Percentiles rank a stretch among this genome's conserved stretches.
These are phyloP conservation scores for Astrephomene gubernaculifera DNA, from an alignment of 139 green algal genomes.

Conservation along the genomic window DNA sequence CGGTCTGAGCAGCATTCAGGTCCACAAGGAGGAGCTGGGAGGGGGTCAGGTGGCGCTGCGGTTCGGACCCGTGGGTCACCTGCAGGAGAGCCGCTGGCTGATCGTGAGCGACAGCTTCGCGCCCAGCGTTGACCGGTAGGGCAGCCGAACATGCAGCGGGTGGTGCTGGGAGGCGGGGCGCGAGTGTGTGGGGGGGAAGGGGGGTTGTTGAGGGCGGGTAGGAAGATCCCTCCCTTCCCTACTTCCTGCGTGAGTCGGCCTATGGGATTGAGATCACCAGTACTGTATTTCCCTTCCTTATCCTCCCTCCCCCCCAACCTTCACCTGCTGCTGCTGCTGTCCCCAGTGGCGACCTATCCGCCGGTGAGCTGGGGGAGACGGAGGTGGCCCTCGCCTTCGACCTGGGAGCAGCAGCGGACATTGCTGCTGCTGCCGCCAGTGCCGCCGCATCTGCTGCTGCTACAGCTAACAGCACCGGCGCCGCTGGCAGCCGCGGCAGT, in stretches of 20 bases:
- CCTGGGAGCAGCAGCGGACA: neutral
- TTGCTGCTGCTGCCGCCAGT: neutral
- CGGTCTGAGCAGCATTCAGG: neutral
- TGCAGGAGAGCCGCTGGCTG: neutral
- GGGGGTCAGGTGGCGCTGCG: conserved; percentile 21
- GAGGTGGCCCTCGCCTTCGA: conserved; percentile 38
- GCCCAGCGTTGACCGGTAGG: conserved; percentile 9
- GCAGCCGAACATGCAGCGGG: neutral
- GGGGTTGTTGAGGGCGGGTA: too few relatives aligned
- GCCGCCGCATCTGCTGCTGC: neutral
- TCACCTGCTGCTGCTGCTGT: too few relatives aligned
- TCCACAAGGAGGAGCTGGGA: conserved; percentile 15
- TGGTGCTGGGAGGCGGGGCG: neutral
- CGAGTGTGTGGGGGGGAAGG: neutral
- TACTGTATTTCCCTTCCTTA: too few relatives aligned
- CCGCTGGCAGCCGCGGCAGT: too few relatives aligned
- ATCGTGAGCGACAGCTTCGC: conserved; percentile 33
- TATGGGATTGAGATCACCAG: too few relatives aligned
- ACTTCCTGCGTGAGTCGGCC: too few relatives aligned
- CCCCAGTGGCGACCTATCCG: conserved; percentile 9
- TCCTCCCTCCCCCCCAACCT: neutral
- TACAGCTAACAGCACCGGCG: neutral
- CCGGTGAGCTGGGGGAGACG: conserved; percentile 7
- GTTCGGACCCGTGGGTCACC: neutral
- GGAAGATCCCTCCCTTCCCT: too few relatives aligned